phyloP scores from a whole-genome alignment of 306 rosid genomes.

The barrel medic (Medicago truncatula) region DNA sequence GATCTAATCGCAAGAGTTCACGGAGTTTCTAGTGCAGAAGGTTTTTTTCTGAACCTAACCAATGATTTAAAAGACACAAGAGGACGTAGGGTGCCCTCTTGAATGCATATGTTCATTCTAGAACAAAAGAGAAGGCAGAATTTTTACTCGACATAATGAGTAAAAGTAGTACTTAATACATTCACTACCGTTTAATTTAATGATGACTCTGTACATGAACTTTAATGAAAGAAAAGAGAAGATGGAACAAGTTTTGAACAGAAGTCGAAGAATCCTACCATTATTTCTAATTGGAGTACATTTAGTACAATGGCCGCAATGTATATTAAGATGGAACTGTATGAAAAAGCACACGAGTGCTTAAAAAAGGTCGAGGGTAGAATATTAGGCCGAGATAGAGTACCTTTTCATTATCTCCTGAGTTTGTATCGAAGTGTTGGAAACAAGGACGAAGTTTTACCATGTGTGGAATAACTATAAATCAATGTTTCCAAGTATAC shows the following conservation, averaged over 20 bases:
- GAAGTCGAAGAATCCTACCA: conserved; percentile 66
- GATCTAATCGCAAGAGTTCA: conserved; percentile 83
- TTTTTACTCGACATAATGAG: conserved; percentile 68
- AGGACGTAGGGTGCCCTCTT: conserved; percentile 85
- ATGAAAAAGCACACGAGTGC: conserved; percentile 82
- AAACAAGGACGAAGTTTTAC: conserved; percentile 75
- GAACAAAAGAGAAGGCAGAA: conserved; percentile 77
- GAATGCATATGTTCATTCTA: conserved; percentile 71
- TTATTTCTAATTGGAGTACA: conserved; percentile 87
- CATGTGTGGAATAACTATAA: conserved; percentile 88
- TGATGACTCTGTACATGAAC: conserved; percentile 98
- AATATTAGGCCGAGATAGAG: conserved; percentile 79
- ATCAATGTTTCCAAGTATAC: conserved; percentile 68
- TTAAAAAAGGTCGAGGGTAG: conserved; percentile 75
- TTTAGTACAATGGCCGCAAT: conserved; percentile 91
- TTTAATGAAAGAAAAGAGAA: conserved; percentile 73
- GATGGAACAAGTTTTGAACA: conserved; percentile 86
- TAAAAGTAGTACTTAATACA: conserved; percentile 69
- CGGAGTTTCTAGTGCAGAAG: conserved; percentile 79
- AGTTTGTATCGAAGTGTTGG: conserved; percentile 81
- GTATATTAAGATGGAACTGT: conserved; percentile 79
- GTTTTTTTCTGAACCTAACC: conserved; percentile 63
- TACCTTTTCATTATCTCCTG: conserved; percentile 88
- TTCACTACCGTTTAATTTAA: conserved; percentile 84
- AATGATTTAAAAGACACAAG: conserved; percentile 63